phyloP scores from a whole-genome alignment of 768 basidiomycete genomes.

The Xanthoconium stramineum region DNA sequence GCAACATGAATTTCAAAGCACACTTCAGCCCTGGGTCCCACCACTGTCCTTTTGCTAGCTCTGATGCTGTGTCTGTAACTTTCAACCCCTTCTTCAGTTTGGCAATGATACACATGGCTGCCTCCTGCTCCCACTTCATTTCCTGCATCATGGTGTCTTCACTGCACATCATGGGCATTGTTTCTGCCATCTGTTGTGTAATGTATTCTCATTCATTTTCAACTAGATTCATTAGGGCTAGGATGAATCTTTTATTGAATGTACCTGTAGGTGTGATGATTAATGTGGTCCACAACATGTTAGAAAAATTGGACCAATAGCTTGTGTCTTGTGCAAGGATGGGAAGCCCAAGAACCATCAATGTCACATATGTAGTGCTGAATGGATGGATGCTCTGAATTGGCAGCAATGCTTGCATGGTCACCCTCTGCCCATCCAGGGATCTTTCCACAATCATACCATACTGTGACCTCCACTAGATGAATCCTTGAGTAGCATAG shows the following conservation, averaged over 20 bases:
- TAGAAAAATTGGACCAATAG: background rate
- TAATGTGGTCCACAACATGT: background rate
- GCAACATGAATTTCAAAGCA: background rate
- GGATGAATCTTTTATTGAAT: background rate
- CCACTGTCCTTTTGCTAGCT: background rate
- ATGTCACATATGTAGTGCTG: background rate
- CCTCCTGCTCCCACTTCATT: background rate
- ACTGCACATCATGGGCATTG: background rate
- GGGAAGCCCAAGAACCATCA: slow-evolving; percentile 1
- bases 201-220: background rate
- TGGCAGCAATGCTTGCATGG: background rate
- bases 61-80: background rate
- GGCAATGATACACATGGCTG: background rate
- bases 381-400: background rate
- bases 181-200: background rate
- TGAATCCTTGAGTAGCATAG: background rate
- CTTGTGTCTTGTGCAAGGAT: background rate
- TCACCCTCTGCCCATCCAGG: background rate
- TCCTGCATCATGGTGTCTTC: background rate
- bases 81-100: background rate
- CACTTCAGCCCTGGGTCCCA: background rate
- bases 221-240: background rate
- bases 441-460: background rate
- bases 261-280: background rate
- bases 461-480: background rate